Conservation (phyloP, 1,139 yeast species). For the Yamadazyma conglobata region DNA sequence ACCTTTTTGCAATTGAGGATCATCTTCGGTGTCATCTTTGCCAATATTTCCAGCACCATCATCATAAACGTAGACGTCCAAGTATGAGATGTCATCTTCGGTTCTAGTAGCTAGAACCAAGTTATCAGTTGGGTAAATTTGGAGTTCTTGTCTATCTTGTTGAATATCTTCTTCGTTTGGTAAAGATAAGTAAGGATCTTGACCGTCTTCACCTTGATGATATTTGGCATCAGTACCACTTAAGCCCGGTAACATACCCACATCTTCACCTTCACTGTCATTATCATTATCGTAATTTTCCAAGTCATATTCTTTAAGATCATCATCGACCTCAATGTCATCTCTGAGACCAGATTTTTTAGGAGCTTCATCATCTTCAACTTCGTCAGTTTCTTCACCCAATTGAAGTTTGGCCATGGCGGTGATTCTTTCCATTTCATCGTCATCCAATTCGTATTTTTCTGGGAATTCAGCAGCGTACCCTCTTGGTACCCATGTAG, state of each 20-base stretch:
- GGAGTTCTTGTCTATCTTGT: conserved; percentile 79
- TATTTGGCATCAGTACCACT: conserved; percentile 48
- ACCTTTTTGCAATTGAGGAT: conserved; percentile 64
- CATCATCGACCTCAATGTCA: conserved; percentile 70
- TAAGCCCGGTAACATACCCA: conserved; percentile 71
- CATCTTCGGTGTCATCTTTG: conserved; percentile 58
- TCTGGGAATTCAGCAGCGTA: conserved; percentile 91
- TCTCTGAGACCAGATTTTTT: conserved; percentile 31
- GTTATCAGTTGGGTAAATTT: conserved; percentile 86
- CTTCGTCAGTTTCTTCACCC: conserved; percentile 65
- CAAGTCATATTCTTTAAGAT: conserved; percentile 80
- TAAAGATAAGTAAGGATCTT: conserved; percentile 72
- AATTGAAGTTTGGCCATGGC: conserved; percentile 82
- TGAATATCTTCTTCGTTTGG: conserved; percentile 62
- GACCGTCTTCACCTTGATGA: conserved; percentile 54
- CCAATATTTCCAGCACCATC: conserved; percentile 87
- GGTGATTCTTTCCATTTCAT: conserved; percentile 86
- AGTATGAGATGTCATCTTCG: conserved; percentile 88
- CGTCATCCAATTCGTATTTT: conserved; percentile 83
- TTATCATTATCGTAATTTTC: conserved; percentile 75
- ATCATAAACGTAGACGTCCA: conserved; percentile 92
- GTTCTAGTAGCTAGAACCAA: conserved; percentile 89
- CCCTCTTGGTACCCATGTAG: conserved; percentile 96
- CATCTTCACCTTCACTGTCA: conserved; percentile 45
- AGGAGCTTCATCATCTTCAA: conserved; percentile 30